Evolutionary conservation across 1,284 basidiomycete species (phyloP).

Genomic region (Pyrrhoderma noxium): DNA sequence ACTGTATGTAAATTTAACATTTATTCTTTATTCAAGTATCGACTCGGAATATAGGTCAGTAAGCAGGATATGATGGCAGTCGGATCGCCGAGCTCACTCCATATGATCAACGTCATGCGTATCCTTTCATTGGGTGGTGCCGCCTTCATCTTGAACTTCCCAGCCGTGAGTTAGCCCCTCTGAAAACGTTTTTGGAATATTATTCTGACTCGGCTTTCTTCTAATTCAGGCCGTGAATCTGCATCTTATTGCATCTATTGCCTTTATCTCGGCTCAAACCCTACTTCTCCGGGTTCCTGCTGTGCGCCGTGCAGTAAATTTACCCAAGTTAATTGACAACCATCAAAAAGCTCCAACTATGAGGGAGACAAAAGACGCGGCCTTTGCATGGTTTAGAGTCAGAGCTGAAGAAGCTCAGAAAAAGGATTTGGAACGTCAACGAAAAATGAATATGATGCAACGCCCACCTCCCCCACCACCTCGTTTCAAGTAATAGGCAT

Average conservation of each 20-base stretch:
- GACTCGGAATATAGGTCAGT: constrained; percentile 36
- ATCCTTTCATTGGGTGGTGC: constrained; percentile 52
- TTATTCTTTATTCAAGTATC: constrained; percentile 2
- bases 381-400: constrained; percentile 26
- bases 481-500: too few relatives aligned
- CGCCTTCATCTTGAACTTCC: constrained; percentile 54
- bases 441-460: constrained; percentile 11
- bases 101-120: constrained; percentile 70
- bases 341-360: constrained; percentile 24
- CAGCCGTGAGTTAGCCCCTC: constrained; percentile 23
- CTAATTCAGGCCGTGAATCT: constrained; percentile 50
- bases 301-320: constrained; percentile 39
- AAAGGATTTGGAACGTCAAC: constrained; percentile 4
- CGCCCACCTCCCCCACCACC: too few relatives aligned
- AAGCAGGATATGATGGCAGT: constrained; percentile 51
- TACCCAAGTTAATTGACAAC: constrained; percentile 31
- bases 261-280: constrained; percentile 40
- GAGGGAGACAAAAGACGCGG: constrained; percentile 26
- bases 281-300: constrained; percentile 38
- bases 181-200: too few relatives aligned
- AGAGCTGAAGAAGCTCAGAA: constrained; percentile 23
- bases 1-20: constrained; percentile 37
- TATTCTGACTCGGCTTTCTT: too few relatives aligned
- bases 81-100: constrained; percentile 48
- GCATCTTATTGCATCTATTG: constrained; percentile 46